phyloP scores from a whole-genome alignment of 768 basidiomycete species.

The Paxillus ammoniavirescens region DNA sequence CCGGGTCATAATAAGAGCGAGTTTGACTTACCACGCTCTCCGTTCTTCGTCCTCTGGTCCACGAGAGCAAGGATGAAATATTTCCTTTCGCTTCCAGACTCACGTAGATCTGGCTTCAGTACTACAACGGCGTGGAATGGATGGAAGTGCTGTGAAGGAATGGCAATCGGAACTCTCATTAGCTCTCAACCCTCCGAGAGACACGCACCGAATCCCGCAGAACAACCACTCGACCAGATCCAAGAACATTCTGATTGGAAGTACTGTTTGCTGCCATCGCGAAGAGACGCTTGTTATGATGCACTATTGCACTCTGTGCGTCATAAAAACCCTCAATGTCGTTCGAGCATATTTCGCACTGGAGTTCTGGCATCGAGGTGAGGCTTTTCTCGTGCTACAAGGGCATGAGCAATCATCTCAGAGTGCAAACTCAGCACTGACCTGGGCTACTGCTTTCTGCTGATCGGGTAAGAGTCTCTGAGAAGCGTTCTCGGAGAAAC shows the following conservation, averaged over 20 bases:
- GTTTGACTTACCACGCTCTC: constrained; percentile 45
- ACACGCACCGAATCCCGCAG: constrained; percentile 73
- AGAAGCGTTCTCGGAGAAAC: constrained; percentile 97
- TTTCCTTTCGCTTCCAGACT: constrained; percentile 46
- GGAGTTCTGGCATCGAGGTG: constrained; percentile 57
- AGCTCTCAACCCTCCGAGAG: neutral
- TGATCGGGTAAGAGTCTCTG: constrained; percentile 92
- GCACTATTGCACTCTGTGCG: constrained; percentile 56
- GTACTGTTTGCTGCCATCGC: constrained; percentile 55
- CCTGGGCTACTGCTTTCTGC: constrained; percentile 84
- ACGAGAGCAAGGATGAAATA: constrained; percentile 78
- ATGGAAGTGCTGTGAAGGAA: constrained; percentile 64
- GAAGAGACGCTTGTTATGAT: constrained; percentile 62
- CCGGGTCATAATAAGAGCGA: neutral
- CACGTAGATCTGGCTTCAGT: constrained; percentile 60
- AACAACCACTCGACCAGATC: constrained; percentile 77
- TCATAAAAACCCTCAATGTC: constrained; percentile 84
- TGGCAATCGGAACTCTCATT: neutral
- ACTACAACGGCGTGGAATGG: constrained; percentile 69
- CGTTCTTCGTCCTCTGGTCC: constrained; percentile 54
- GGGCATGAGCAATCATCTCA: constrained; percentile 6
- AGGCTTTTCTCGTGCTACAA: constrained; percentile 71
- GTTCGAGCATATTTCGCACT: constrained; percentile 63
- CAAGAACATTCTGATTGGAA: constrained; percentile 66
- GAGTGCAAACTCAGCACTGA: constrained; percentile 32